phyloP scores from a whole-genome alignment of 805 yeast species.

The Jamesozyma hellenica region DNA sequence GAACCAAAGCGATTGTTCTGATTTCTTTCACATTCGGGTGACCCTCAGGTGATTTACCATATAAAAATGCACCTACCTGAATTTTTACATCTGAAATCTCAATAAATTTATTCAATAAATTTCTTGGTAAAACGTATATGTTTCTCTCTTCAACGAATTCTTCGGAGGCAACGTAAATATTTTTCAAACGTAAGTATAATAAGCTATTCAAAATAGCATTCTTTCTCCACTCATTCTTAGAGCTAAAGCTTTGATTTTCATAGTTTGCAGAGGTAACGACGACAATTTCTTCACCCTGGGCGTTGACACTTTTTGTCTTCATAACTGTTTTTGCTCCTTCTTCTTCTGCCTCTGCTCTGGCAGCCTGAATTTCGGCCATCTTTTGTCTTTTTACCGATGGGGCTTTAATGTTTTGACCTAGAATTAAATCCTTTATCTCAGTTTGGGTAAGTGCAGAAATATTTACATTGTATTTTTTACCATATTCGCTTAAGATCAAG shows the following conservation, averaged over 20 bases:
- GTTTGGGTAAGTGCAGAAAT: conserved; percentile 81
- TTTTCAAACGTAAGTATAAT: conserved; percentile 63
- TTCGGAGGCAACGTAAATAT: conserved; percentile 62
- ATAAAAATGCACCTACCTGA: conserved; percentile 74
- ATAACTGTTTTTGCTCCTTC: conserved; percentile 58
- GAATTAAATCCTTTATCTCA: conserved; percentile 84
- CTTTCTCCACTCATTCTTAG: conserved; percentile 84
- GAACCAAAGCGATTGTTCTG: conserved; percentile 63
- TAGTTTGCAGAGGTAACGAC: conserved; percentile 86
- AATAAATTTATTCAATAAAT: conserved; percentile 64
- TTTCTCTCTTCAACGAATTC: conserved; percentile 46
- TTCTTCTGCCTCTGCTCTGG: conserved; percentile 28
- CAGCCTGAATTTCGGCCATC: conserved; percentile 61
- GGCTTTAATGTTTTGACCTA: conserved; percentile 88
- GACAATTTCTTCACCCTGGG: conserved; percentile 91
- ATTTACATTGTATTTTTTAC: conserved; percentile 75
- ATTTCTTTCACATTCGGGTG: conserved; percentile 70
- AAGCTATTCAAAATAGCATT: conserved; percentile 72
- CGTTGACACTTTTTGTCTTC: conserved; percentile 76
- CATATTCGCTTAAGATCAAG: conserved; percentile 74
- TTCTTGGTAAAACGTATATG: conserved; percentile 77
- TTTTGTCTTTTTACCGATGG: conserved; percentile 84
- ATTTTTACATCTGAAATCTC: conserved; percentile 71
- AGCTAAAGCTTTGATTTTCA: conserved; percentile 74
- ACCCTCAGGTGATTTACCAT: conserved; percentile 69